phyloP scores from a whole-genome alignment of 176 grass and related monocot species.

The Melocanna baccifera region DNA sequence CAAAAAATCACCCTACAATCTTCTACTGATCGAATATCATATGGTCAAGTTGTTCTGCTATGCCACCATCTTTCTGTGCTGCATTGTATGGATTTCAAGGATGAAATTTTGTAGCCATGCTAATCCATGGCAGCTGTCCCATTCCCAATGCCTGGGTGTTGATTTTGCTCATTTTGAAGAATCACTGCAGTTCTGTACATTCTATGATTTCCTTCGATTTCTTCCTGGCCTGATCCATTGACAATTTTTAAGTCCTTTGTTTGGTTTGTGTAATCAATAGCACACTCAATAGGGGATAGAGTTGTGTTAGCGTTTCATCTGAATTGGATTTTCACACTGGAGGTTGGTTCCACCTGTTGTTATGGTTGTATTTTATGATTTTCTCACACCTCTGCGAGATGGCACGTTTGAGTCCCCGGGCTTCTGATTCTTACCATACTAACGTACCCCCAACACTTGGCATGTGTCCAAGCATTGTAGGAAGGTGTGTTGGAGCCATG shows the following conservation, averaged over 20 bases:
- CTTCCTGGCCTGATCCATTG: not conserved
- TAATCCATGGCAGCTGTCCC: not conserved
- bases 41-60: not conserved
- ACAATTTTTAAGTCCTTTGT: not conserved
- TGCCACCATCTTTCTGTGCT: not conserved
- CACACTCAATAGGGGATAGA: not conserved
- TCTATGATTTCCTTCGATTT: not conserved
- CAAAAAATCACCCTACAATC: not conserved
- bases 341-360: not conserved
- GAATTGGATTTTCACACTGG: not conserved
- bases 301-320: not conserved
- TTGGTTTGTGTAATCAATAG: not conserved
- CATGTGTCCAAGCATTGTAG: not conserved
- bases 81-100: not conserved
- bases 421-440: not conserved
- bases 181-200: not conserved
- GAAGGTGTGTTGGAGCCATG: slow-evolving; percentile 5
- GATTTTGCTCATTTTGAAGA: slow-evolving; percentile 17
- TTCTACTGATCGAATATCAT: not conserved
- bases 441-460: not conserved
- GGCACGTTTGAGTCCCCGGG: not conserved
- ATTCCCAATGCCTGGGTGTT: not conserved
- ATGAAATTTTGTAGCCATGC: not conserved
- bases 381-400: not conserved
- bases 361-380: not conserved